Base-by-base conservation (phyloP, 768 basidiomycete genomes). In the Phlebiopsis flavidoalba region DNA sequence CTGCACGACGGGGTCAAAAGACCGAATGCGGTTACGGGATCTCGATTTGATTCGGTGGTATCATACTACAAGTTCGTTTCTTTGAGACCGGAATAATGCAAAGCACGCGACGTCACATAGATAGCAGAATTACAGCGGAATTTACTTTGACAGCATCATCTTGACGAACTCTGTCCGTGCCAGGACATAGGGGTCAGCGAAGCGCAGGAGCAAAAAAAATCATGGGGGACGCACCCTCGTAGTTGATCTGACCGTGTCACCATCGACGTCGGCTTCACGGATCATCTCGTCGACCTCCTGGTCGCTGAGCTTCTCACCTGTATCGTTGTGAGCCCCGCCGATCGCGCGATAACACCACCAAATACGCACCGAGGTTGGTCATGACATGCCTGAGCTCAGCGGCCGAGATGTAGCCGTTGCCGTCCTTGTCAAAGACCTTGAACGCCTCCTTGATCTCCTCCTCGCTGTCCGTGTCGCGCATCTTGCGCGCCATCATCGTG, bases 381-480 rank as follows among this genome's bases (percentile, higher is more conserved):
- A 98, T 96, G 67, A 97, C 93, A 67, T 90, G 87, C 71, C 88
- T 82, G 73, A 97, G 75, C 79, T 98, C 95, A 1, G 86, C 86
- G 5, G 90, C 85, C 37, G 82, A 88, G 75, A 98, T 97, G 70
- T 80, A 90, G 17, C 95, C 95, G 68, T 93, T 95, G 12, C 91
- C 91, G 70, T 98, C 93, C 83, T 93, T 95, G 76, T 98, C 95
- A 69, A 97, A 97, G 58, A 94, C 93, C 75, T 90, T 91, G 85
- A 98, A 98, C 24, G 96, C 96, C 79, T 95, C 92, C 73, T 85
- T 87, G 75, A 98, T 91, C 77, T 97, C 95, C 74, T 95, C 94
- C 75, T 97, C 93, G 66, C 84, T 84, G 71, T 95, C 94, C 22
- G 90, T 91, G 72, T 95, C 91, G 71, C 87, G 86, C 90, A 93